phyloP scores from a whole-genome alignment of 2,329 filamentous ascomycete genomes.

The Pseudonectria foliicola region DNA sequence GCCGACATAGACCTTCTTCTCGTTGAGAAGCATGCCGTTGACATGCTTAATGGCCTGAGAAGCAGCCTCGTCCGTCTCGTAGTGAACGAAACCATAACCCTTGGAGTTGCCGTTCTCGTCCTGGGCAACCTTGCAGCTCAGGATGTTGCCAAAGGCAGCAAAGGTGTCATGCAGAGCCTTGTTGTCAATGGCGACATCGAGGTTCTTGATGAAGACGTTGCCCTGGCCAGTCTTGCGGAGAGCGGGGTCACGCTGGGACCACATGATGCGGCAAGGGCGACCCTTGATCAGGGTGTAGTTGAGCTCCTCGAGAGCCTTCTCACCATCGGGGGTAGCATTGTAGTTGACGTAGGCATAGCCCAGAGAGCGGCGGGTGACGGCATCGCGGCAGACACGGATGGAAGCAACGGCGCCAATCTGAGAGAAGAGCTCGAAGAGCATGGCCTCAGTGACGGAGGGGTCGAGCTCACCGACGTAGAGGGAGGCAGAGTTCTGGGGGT shows the following conservation, averaged over 20 bases:
- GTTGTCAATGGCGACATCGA: constrained; percentile 98
- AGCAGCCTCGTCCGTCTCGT: constrained; percentile 97
- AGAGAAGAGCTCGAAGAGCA: constrained; percentile 99
- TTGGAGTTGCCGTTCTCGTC: constrained; percentile 96
- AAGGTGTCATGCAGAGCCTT: constrained; percentile 99
- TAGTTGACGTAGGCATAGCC: constrained; percentile 99
- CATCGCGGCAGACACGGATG: constrained; percentile 98
- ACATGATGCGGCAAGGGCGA: constrained; percentile 99
- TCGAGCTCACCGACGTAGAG: constrained; percentile 99
- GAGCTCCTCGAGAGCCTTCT: constrained; percentile 97
- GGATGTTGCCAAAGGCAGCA: constrained; percentile 96
- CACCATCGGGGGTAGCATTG: constrained; percentile 92
- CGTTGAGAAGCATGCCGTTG: constrained; percentile 98
- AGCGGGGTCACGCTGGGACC: constrained; percentile 98
- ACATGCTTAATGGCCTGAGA: constrained; percentile 98
- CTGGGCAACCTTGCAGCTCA: constrained; percentile 98
- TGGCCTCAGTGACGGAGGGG: constrained; percentile 94
- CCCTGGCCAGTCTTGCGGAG: constrained; percentile 98
- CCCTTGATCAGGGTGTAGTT: constrained; percentile 99
- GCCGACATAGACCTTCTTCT: constrained; percentile 99
- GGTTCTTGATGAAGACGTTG: constrained; percentile 99
- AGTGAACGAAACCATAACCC: constrained; percentile 98
- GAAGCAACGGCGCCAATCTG: constrained; percentile 98
- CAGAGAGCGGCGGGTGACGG: constrained; percentile 95
- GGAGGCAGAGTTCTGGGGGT: constrained; percentile 89